Percentiles rank a stretch among this genome's conserved stretches.
Conservation (phyloP, 2,329 filamentous ascomycete species). For the Calonectria multiphialidica region DNA sequence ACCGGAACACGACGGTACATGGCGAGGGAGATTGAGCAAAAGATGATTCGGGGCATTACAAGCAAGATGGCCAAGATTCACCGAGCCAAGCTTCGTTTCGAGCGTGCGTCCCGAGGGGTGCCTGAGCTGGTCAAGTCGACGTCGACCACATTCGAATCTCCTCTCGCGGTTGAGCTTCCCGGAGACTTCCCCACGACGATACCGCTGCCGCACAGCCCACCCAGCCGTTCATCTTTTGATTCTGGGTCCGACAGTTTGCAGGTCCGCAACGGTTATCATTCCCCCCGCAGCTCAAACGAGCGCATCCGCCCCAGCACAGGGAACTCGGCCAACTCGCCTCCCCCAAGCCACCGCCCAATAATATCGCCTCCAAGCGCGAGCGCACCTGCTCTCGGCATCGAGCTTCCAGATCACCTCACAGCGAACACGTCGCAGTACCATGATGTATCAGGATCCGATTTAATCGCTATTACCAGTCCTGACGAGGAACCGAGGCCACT, state of each 20-base stretch:
- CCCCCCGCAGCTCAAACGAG: conserved; percentile 65
- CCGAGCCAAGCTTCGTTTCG: conserved; percentile 78
- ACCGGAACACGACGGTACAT: conserved; percentile 91
- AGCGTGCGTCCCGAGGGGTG: conserved; percentile 58
- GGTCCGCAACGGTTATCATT: conserved; percentile 52
- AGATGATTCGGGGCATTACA: conserved; percentile 81
- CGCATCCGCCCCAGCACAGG: conserved; percentile 51
- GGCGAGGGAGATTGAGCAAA: conserved; percentile 77
- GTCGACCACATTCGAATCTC: conserved; percentile 55
- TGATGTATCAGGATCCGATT: conserved; percentile 71
- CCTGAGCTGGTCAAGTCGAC: conserved; percentile 58
- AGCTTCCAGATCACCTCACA: conserved; percentile 65
- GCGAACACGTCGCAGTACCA: conserved; percentile 70
- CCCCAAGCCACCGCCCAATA: conserved; percentile 42
- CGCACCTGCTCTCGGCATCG: conserved; percentile 46
- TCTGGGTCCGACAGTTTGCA: conserved; percentile 65
- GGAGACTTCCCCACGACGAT: conserved; percentile 63
- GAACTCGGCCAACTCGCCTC: conserved; percentile 44
- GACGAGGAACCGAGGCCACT: conserved; percentile 67
- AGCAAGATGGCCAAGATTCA: conserved; percentile 87
- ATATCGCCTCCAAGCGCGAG: conserved; percentile 47
- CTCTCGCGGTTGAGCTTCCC: conserved; percentile 69
- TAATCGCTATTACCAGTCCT: conserved; percentile 72
- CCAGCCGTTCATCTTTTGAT: conserved; percentile 67
- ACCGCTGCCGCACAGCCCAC: conserved; percentile 51